phyloP scores from a whole-genome alignment of 805 yeast genomes.

The Scheffersomyces amazonensis region DNA sequence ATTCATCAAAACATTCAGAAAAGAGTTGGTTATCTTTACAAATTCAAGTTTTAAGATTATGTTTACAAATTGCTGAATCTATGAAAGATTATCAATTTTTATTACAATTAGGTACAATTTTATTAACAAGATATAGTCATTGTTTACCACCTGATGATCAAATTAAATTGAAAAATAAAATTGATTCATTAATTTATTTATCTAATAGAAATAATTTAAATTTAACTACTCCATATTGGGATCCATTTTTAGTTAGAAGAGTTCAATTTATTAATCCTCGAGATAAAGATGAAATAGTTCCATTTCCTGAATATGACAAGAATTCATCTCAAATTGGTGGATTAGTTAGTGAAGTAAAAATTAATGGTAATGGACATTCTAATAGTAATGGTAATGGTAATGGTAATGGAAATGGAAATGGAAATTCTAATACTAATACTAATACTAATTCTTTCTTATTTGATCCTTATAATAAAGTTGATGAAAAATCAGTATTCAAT shows the following conservation, averaged over 20 bases:
- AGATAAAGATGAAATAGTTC: slow-evolving; percentile 40
- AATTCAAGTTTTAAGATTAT: slow-evolving; percentile 49
- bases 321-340: slow-evolving; percentile 8
- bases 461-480: slow-evolving; percentile 47
- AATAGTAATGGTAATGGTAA: no score
- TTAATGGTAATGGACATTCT: slow-evolving; percentile 3
- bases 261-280: slow-evolving; percentile 30
- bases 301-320: slow-evolving; percentile 20
- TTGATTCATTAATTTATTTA: slow-evolving; percentile 17
- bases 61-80: slow-evolving; percentile 52
- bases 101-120: slow-evolving; percentile 47
- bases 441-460: slow-evolving; percentile 27
- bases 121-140: slow-evolving; percentile 55
- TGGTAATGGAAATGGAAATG: no score
- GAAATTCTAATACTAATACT: no score
- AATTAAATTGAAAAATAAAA: slow-evolving; percentile 31
- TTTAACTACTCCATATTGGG: slow-evolving; percentile 59
- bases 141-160: slow-evolving; percentile 62
- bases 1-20: slow-evolving; percentile 18
- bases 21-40: slow-evolving; percentile 55
- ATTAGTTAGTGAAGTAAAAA: slow-evolving; percentile 8
- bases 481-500: slow-evolving; percentile 33
- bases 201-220: slow-evolving; percentile 21
- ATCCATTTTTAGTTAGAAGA: slow-evolving; percentile 59
- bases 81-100: slow-evolving; percentile 40